phyloP scores from a whole-genome alignment of 306 rosid genomes.

The Aeschynomene evenia region DNA sequence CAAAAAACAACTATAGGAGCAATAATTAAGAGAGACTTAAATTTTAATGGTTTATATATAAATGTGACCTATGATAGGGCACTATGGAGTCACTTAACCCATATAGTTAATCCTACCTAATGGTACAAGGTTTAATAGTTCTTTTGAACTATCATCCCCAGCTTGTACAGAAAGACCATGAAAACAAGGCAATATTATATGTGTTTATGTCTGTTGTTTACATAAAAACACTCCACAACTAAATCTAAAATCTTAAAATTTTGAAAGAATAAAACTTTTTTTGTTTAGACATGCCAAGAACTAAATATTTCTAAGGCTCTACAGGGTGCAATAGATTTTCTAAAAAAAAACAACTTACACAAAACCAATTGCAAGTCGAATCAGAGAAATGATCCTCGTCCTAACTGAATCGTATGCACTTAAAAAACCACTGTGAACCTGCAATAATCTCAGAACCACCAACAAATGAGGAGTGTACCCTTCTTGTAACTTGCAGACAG shows the following conservation, averaged over 20 bases:
- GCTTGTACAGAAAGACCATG: not conserved
- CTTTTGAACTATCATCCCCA: not conserved
- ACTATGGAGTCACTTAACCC: too few species aligned
- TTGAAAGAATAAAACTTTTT: not conserved
- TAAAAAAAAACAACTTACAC: slow-evolving; percentile 52
- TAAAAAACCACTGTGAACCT: slow-evolving; percentile 98
- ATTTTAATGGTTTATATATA: too few species aligned
- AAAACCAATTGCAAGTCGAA: slow-evolving; percentile 70
- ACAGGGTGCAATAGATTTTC: not conserved
- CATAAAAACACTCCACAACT: not conserved
- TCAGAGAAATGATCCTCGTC: slow-evolving; percentile 73
- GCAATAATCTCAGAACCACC: slow-evolving; percentile 39
- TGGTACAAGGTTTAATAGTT: too few species aligned
- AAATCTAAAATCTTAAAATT: slow-evolving; percentile 12
- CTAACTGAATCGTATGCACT: slow-evolving; percentile 94
- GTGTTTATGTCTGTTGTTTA: not conserved
- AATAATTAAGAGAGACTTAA: too few species aligned
- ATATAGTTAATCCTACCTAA: too few species aligned
- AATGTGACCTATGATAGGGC: too few species aligned
- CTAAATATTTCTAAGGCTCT: slow-evolving; percentile 19
- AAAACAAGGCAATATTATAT: not conserved
- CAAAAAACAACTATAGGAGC: too few species aligned
- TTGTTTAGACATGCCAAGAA: not conserved
- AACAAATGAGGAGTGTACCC: slow-evolving; percentile 7
- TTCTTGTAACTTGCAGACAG: slow-evolving; percentile 6